Conservation (phyloP, 352 stramenopile genomes). For the Globisporangium acanthophoron region DNA sequence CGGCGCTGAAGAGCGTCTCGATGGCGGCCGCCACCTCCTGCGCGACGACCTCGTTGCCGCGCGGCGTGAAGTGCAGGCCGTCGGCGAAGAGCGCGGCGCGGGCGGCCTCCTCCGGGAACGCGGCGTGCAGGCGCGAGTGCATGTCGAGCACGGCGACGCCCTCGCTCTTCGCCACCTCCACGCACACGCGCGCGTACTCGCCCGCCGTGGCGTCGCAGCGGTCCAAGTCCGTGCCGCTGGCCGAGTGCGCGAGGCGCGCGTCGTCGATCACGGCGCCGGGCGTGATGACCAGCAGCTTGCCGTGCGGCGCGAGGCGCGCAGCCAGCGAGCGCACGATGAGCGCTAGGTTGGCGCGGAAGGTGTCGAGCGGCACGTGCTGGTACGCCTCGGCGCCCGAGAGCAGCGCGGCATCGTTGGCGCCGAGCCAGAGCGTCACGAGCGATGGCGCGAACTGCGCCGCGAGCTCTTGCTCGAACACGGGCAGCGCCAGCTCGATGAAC, state of each 20-base stretch:
- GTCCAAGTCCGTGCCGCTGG: constrained; percentile 19
- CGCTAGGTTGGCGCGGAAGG: constrained; percentile 37
- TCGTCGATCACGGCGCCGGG: constrained; percentile 47
- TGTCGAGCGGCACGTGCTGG: constrained; percentile 45
- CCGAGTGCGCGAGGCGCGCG: constrained; percentile 11
- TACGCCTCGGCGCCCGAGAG: constrained; percentile 9
- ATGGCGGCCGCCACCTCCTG: constrained; percentile 33
- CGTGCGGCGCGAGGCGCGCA: constrained; percentile 14
- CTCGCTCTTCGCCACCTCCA: constrained; percentile 26
- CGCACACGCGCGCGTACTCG: constrained; percentile 38
- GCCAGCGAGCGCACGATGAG: constrained; percentile 22
- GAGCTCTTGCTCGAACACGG: constrained; percentile 33
- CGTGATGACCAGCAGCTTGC: constrained; percentile 47
- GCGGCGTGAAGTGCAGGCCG: constrained; percentile 46
- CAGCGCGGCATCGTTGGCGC: constrained; percentile 61
- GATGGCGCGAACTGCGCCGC: constrained; percentile 20
- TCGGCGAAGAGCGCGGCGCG: constrained; percentile 36
- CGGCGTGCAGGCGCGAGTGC: constrained; percentile 38
- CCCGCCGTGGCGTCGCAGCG: constrained; percentile 32
- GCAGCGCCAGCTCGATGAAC: constrained; percentile 38
- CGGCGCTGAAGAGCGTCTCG: constrained; percentile 5
- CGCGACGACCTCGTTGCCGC: constrained; percentile 42
- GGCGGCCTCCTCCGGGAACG: constrained; percentile 16
- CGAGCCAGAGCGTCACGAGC: constrained; percentile 63
- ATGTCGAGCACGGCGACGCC: constrained; percentile 34